Evolutionary conservation across 768 basidiomycete species (phyloP), one percentile per base, ranked within the genome.

Genomic region (Naematelia encephala): DNA sequence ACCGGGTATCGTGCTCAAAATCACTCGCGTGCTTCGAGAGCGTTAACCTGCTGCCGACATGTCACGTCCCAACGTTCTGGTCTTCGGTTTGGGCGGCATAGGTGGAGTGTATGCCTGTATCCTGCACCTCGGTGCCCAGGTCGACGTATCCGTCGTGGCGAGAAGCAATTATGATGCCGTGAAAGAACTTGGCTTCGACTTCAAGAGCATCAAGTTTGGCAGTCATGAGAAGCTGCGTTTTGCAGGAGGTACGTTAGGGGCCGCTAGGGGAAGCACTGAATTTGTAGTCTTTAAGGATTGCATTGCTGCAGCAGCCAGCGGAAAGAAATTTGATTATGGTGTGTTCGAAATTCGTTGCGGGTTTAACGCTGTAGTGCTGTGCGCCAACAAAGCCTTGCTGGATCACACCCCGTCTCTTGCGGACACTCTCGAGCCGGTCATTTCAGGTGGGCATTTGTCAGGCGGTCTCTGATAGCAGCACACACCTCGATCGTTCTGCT

Each of bases 71-170:
- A 66, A 61, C 56, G 70, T 74, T 47, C 59, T 73, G 5, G 53
- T 75, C 44, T 75, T 75, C 60, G 73, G 73, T 53, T 61, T 73
- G 34, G 73, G 73, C 25, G 69, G 73, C 54, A 75, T 75, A 47
- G 73, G 73, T 22, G 72, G 71, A 11, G 68, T 73, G 22, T 75
- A 75, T 57, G 73, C 73, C 21, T 70, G 67, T 49, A 72, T 75
- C 60, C 57, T 75, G 11, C 56, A 60, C 14, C 57, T 75, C 8
- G 71, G 67, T 0, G 65, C 60, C 0, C 34, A 64, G 61, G 67
- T 66, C 56, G 59, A 70, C 39, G 71, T 75, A 1, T 61, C 62
- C 44, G 71, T 75, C 12, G 73, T 75, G 23, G 73, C 73, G 8
- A 27, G 73, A 46, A 71, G 69, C 13, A 75, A 73, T 43, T 72